Percentiles rank a stretch among this genome's conserved stretches.
Evolutionary conservation across 2,329 filamentous ascomycete species (phyloP).

Genomic region (Trichoderma sp.): DNA sequence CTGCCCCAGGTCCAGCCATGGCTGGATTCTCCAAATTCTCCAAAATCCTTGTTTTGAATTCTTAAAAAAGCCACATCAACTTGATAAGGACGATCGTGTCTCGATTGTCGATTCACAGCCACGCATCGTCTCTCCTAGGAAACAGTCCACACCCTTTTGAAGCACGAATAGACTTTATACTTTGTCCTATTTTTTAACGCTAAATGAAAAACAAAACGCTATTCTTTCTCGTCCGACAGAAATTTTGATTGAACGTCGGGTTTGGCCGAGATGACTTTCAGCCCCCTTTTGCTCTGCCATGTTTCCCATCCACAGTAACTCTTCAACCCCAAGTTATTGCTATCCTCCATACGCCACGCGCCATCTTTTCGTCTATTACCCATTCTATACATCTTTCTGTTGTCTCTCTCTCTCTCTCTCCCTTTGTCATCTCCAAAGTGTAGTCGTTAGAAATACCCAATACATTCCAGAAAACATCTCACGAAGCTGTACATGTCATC

Average conservation of each 20-base stretch:
- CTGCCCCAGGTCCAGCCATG: not conserved
- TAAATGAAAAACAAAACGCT: constrained; percentile 16
- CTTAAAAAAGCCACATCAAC: constrained; percentile 8
- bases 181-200: constrained; percentile 17
- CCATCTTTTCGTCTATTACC: constrained; percentile 22
- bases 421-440: constrained; percentile 3
- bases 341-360: constrained; percentile 26
- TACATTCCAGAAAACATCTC: not conserved
- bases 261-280: not conserved
- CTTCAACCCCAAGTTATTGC: constrained; percentile 20
- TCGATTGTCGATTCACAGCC: not conserved
- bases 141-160: not conserved
- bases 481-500: not conserved
- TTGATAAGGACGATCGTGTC: not conserved
- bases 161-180: constrained; percentile 1
- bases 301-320: constrained; percentile 16
- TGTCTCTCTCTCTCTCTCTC: not conserved
- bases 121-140: not conserved
- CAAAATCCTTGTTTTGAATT: not conserved
- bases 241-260: not conserved
- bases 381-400: constrained; percentile 15
- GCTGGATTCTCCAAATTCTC: not conserved
- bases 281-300: constrained; percentile 9
- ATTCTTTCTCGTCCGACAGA: constrained; percentile 11
- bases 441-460: constrained; percentile 17